A percentile compares a stretch with the other conserved stretches of the same genome.
Conservation (phyloP, 305 asterid species). For the Striga hermonthica region DNA sequence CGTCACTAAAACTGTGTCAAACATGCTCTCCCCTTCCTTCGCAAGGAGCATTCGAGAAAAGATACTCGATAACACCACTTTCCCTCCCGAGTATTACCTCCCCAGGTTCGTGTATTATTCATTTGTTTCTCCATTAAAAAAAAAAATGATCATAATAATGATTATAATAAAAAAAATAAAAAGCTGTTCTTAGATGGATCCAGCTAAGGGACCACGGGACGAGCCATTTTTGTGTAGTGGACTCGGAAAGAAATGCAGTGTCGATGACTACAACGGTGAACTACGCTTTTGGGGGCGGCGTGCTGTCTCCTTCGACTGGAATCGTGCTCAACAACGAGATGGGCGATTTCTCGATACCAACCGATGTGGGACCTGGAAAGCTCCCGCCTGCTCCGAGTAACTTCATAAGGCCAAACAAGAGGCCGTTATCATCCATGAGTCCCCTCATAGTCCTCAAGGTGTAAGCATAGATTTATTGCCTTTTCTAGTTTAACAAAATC, state of each 20-base stretch:
- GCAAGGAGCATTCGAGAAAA: conserved; percentile 49
- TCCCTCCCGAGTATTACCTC: conserved; percentile 78
- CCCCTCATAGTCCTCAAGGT: conserved; percentile 89
- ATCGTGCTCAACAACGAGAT: conserved; percentile 83
- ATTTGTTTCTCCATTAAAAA: too few species aligned
- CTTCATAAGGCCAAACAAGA: conserved; percentile 74
- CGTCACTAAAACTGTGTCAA: conserved; percentile 43
- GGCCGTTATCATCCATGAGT: conserved; percentile 87
- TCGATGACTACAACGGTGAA: conserved; percentile 85
- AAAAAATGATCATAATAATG: too few species aligned
- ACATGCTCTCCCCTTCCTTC: conserved; percentile 74
- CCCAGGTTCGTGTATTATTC: conserved; percentile 18
- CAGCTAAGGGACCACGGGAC: conserved; percentile 84
- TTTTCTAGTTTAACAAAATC: not conserved
- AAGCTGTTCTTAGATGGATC: conserved; percentile 47
- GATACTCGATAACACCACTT: conserved; percentile 85
- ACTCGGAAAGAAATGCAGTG: conserved; percentile 76
- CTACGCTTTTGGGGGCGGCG: conserved; percentile 66
- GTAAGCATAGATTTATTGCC: not conserved
- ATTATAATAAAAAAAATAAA: too few species aligned
- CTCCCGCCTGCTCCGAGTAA: conserved; percentile 92
- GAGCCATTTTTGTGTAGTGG: conserved; percentile 82
- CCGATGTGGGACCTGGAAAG: conserved; percentile 47
- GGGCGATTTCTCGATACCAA: conserved; percentile 85
- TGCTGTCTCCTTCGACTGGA: conserved; percentile 80